Base-by-base conservation (phyloP, 495 filamentous ascomycete species). In the Hypoxylon trugodes region DNA sequence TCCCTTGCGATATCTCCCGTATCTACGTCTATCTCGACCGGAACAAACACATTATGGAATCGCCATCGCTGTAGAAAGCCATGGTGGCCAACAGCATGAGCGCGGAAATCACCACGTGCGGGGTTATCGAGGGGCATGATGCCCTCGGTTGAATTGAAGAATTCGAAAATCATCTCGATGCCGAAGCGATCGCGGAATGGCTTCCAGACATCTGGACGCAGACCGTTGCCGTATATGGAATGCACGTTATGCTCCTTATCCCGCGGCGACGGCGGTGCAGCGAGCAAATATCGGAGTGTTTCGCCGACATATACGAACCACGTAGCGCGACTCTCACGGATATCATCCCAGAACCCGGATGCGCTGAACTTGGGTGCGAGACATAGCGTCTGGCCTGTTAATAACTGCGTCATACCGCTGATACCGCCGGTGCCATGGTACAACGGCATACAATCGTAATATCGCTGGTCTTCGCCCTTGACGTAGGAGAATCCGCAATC, bases 221-320 rank as follows among this genome's bases (percentile, higher is more conserved):
- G 77, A 0, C 90, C 90, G 67, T 94, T 94, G 6, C 90, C 90
- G 61, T 84, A 90, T 74, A 92, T 89, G 40, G 81, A 75, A 15
- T 83, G 81, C 8, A 92, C 81, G 10, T 80, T 82, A 63, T 95
- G 90, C 4, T 85, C 76, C 16, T 77, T 81, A 59, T 95, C 91
- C 2, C 81, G 72, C 0, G 85, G 81, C 1, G 81, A 85, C 0
- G 86, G 84, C 0, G 89, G 88, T 8, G 84, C 82, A 0, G 89
- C 85, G 12, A 95, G 82, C 1, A 95, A 81, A 51, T 93, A 95
- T 2, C 90, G 80, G 21, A 89, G 84, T 0, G 88, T 90, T 71
- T 95, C 90, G 61, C 91, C 90, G n/a, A 95, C 91, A 66, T 95
- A 95, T 8, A 89, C 84, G 71, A 93, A 90, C 54, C 84, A 77